These are phyloP conservation scores for Diplogelasinospora grovesii DNA, from an alignment of 495 filamentous ascomycete genomes.

Conservation along the genomic window DNA sequence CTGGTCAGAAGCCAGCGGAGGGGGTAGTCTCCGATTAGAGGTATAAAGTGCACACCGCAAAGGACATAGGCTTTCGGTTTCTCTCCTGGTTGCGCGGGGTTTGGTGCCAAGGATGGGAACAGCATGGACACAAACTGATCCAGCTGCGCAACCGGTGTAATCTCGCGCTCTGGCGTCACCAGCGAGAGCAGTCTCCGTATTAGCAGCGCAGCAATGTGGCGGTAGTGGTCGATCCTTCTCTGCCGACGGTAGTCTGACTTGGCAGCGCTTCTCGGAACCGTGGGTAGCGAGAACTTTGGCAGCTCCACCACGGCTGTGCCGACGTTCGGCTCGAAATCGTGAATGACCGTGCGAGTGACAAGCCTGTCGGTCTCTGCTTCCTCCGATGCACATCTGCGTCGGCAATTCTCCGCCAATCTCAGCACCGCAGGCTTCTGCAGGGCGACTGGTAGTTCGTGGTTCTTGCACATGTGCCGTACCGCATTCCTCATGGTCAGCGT, in stretches of 20 bases:
- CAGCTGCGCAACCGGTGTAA: conserved; percentile 24
- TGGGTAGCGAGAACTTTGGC: conserved; percentile 18
- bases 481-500: conserved; percentile 77
- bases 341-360: conserved; percentile 23
- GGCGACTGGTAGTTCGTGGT: conserved; percentile 58
- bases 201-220: conserved; percentile 32
- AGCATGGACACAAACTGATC: conserved; percentile 29
- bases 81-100: not conserved
- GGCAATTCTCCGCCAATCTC: conserved; percentile 38
- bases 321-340: conserved; percentile 31
- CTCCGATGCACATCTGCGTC: conserved; percentile 18
- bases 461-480: conserved; percentile 57
- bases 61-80: conserved; percentile 44
- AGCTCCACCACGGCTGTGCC: conserved; percentile 39
- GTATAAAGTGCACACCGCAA: conserved; percentile 48
- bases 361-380: conserved; percentile 31
- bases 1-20: conserved; percentile 36
- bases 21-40: conserved; percentile 22
- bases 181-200: conserved; percentile 32
- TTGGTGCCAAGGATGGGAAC: conserved; percentile 23
- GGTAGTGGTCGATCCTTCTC: conserved; percentile 24
- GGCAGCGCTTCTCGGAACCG: conserved; percentile 7
- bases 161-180: conserved; percentile 31
- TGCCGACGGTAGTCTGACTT: conserved; percentile 14
- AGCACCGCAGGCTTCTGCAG: conserved; percentile 61